Base-by-base conservation (phyloP, 495 filamentous ascomycete genomes). In the Stereocaulon alpinum region DNA sequence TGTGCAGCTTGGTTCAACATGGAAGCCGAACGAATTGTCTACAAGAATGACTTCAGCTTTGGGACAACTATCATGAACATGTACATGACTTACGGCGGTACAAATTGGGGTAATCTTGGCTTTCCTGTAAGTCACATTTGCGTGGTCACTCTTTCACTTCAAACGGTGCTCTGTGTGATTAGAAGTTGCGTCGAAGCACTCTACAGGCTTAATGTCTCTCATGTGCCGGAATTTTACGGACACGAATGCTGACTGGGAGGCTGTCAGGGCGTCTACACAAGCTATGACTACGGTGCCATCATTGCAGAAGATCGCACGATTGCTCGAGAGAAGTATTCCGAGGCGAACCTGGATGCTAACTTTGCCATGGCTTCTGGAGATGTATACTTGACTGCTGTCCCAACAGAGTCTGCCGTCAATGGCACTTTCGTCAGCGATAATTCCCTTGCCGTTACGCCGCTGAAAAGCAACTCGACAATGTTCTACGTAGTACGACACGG, bases 51-150 rank as follows among this genome's bases (percentile, higher is more conserved):
- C 66, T 83, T 84, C 54, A 81, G 80, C 40, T 81, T 83, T 48
- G 82, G 80, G 34, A 76, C 79, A 37, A 75, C 75, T 1, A 77
- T 87, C 32, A 71, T 87, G 55, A 85, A 83, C 49, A 65, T 86
- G 18, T 88, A 89, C 67, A 90, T 89, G 86, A 81, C 73, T 1
- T 86, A 75, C 47, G 86, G 87, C 40, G 86, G 85, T n/a, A 88
- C 86, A 2, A 93, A 92, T 69, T 92, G 87, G 88, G 88, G 88
- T 14, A 59, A 59, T 18, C 30, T 59, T 24, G 56, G 56, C 34
- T 37, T 37, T 37, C 34, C 34, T 37, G 34, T 37, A 37, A 37
- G 34, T 37, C 9, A 9, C 7, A 10, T 4, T 37, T 37, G 2
- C 34, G 1, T 37, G 12, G 6, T 37, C 7, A 37, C 34, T 37